phyloP scores from a whole-genome alignment of 805 yeast genomes.

The Candida anglica region DNA sequence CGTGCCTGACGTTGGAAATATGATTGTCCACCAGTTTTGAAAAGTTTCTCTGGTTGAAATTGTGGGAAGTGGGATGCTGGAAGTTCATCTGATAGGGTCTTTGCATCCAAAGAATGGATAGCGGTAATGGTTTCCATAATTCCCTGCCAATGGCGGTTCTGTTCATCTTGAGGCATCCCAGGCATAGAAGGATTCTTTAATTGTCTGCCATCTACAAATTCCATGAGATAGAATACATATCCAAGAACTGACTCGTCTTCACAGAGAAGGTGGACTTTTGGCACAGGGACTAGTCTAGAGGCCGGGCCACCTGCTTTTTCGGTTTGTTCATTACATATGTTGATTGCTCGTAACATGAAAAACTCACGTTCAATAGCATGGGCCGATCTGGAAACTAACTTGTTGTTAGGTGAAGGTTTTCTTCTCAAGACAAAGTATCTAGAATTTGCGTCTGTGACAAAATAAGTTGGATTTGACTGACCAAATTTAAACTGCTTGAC shows the following conservation, averaged over 20 bases:
- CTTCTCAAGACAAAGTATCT: slow-evolving; percentile 48
- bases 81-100: slow-evolving; percentile 35
- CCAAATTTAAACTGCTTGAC: slow-evolving; percentile 57
- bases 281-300: slow-evolving; percentile 47
- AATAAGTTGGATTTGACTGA: slow-evolving; percentile 62
- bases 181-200: slow-evolving; percentile 52
- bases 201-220: slow-evolving; percentile 52
- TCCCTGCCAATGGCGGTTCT: slow-evolving; percentile 39
- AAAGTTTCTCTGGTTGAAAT: slow-evolving; percentile 20
- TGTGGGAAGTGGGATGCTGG: slow-evolving; percentile 46
- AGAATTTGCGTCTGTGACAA: slow-evolving; percentile 37
- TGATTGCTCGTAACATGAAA: slow-evolving; percentile 41
- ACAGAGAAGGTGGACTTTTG: slow-evolving; percentile 47
- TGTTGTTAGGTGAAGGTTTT: slow-evolving; percentile 50
- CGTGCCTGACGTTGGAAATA: slow-evolving; percentile 54
- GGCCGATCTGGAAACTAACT: slow-evolving; percentile 51
- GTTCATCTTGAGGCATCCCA: slow-evolving; percentile 21
- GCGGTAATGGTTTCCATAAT: slow-evolving; percentile 45
- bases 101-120: slow-evolving; percentile 48
- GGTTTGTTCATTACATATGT: slow-evolving; percentile 20
- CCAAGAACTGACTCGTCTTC: slow-evolving; percentile 55
- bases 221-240: slow-evolving; percentile 57
- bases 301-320: too few species aligned
- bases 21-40: slow-evolving; percentile 10
- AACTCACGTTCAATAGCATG: slow-evolving; percentile 64